Conservation (phyloP, 495 filamentous ascomycete genomes). For the Ascodesmis nigricans region DNA sequence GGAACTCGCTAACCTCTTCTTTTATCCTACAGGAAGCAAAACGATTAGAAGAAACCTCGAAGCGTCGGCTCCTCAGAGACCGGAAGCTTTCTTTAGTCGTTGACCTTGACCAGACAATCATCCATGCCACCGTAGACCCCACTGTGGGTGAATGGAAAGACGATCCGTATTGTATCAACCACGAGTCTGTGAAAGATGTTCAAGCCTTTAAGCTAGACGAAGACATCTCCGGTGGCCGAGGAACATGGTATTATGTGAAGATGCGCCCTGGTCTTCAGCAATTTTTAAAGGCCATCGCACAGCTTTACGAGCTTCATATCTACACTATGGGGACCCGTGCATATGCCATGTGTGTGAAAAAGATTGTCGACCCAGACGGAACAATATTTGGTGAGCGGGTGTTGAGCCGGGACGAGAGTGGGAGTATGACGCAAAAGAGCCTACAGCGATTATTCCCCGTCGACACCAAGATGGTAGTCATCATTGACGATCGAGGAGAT, state of each 20-base stretch:
- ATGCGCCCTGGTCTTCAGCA: conserved; percentile 74
- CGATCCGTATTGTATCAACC: conserved; percentile 71
- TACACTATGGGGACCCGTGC: conserved; percentile 97
- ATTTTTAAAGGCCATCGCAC: conserved; percentile 58
- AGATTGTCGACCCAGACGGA: conserved; percentile 74
- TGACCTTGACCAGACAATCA: conserved; percentile 94
- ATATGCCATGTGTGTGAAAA: conserved; percentile 77
- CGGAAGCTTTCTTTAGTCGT: conserved; percentile 83
- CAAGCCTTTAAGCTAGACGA: conserved; percentile 72
- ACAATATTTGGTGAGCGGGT: conserved; percentile 86
- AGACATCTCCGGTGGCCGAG: conserved; percentile 19
- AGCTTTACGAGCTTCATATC: conserved; percentile 84
- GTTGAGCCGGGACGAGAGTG: conserved; percentile 89
- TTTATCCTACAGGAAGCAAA: conserved; percentile 43
- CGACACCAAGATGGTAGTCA: conserved; percentile 96
- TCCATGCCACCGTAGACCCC: conserved; percentile 91
- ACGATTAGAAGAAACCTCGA: conserved; percentile 63
- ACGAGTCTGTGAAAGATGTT: conserved; percentile 75
- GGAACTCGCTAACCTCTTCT: too few relatives aligned
- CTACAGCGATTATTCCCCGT: conserved; percentile 83
- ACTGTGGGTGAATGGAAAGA: conserved; percentile 89
- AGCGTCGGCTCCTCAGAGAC: conserved; percentile 52
- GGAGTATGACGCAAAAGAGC: conserved; percentile 71
- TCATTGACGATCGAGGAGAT: conserved; percentile 93
- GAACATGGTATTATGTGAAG: conserved; percentile 92